Conservation (phyloP, 495 filamentous ascomycete genomes). For the Hyphodiscus hymeniophilus region DNA sequence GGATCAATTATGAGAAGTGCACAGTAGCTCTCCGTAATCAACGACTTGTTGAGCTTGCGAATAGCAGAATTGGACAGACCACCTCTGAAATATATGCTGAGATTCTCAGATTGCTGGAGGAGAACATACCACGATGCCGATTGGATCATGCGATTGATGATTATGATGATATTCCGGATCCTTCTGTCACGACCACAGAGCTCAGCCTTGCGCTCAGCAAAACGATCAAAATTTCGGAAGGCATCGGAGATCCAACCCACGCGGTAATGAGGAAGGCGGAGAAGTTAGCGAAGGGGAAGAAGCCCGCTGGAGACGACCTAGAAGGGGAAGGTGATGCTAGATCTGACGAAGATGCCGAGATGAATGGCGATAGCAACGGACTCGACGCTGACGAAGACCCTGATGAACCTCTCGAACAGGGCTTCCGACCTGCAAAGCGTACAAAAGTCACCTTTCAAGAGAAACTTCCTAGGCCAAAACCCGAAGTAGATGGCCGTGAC, state of each 20-base stretch:
- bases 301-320: constrained; percentile 19
- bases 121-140: constrained; percentile 54
- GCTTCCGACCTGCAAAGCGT: constrained; percentile 13
- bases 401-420: constrained; percentile 20
- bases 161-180: constrained; percentile 35
- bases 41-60: constrained; percentile 55
- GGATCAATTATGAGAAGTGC: constrained; percentile 80
- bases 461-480: constrained; percentile 13
- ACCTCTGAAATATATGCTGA: constrained; percentile 69
- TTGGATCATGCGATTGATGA: constrained; percentile 42
- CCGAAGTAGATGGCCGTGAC: constrained; percentile 1
- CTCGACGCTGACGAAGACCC: constrained; percentile 23
- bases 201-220: constrained; percentile 37
- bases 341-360: constrained; percentile 15
- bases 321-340: constrained; percentile 33
- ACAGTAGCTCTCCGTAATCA: constrained; percentile 72
- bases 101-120: constrained; percentile 61
- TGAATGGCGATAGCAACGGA: constrained; percentile 12
- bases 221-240: constrained; percentile 30
- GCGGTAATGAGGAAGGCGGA: background rate
- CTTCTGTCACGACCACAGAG: constrained; percentile 36
- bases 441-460: constrained; percentile 22
- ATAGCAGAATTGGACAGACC: constrained; percentile 48
- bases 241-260: constrained; percentile 11
- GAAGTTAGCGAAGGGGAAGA: constrained; percentile 23